phyloP scores from a whole-genome alignment of 2,329 filamentous ascomycete species.

The Pseudopithomyces chartarum region DNA sequence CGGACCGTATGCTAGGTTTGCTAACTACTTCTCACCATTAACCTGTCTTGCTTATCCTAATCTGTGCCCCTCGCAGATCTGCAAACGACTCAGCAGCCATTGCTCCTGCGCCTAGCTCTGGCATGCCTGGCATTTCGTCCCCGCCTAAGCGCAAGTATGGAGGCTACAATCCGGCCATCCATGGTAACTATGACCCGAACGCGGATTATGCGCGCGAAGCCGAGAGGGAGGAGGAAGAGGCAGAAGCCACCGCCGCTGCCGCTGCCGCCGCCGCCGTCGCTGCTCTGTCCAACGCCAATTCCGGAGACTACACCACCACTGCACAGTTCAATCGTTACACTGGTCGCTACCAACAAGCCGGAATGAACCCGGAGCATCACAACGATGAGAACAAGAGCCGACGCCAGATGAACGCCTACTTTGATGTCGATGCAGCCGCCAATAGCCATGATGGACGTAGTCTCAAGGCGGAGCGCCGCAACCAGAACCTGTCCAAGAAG shows the following conservation, averaged over 20 bases:
- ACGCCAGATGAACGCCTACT: slow-evolving; percentile 91
- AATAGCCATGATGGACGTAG: slow-evolving; percentile 90
- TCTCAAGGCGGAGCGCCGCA: slow-evolving; percentile 85
- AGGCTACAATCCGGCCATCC: slow-evolving; percentile 94
- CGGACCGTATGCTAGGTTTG: slow-evolving; percentile 44
- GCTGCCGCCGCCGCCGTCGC: slow-evolving; percentile 33
- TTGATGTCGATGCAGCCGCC: slow-evolving; percentile 92
- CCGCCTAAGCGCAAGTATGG: slow-evolving; percentile 56
- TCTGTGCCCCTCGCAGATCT: slow-evolving; percentile 31
- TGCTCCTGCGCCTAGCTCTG: slow-evolving; percentile 32
- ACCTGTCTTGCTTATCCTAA: slow-evolving; percentile 35
- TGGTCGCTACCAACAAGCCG: slow-evolving; percentile 75
- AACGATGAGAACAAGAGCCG: slow-evolving; percentile 85
- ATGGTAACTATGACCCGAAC: slow-evolving; percentile 93
- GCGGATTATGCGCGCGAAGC: slow-evolving; percentile 78
- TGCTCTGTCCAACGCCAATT: slow-evolving; percentile 23
- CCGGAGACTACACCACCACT: slow-evolving; percentile 65
- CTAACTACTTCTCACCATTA: slow-evolving; percentile 35
- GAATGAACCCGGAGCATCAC: slow-evolving; percentile 74
- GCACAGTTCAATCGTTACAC: slow-evolving; percentile 92
- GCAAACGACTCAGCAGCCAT: slow-evolving; percentile 30
- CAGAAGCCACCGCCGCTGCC: slow-evolving; percentile 30
- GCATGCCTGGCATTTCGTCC: slow-evolving; percentile 39
- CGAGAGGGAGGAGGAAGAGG: slow-evolving; percentile 48
- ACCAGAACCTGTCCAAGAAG: slow-evolving; percentile 83